A percentile compares a stretch with the other conserved stretches of the same genome.
phyloP scores from a whole-genome alignment of 164 flowering plant genomes.

The Houttuynia cordata region DNA sequence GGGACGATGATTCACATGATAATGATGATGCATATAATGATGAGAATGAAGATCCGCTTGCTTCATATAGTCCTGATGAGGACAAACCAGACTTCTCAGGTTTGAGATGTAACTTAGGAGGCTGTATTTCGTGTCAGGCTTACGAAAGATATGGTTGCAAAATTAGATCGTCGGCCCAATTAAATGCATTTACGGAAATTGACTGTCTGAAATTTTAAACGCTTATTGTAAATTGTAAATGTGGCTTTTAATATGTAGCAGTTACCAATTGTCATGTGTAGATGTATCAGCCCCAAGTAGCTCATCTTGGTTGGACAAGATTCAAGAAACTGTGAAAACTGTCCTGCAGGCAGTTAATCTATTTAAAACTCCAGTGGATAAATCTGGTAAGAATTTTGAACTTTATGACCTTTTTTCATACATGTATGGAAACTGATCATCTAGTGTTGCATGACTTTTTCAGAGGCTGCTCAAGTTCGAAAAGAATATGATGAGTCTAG shows the following conservation, averaged over 20 bases:
- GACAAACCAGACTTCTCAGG: conserved; percentile 62
- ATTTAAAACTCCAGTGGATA: conserved; percentile 66
- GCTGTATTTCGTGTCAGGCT: too few relatives aligned
- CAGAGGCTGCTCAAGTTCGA: conserved; percentile 76
- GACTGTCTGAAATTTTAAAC: too few relatives aligned
- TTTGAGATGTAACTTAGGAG: conserved; percentile 8
- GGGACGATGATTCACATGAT: conserved; percentile 27
- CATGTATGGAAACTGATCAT: not conserved
- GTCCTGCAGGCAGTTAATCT: conserved; percentile 60
- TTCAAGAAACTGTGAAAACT: conserved; percentile 56
- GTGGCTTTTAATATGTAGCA: not conserved
- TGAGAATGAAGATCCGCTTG: conserved; percentile 36
- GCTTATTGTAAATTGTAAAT: not conserved
- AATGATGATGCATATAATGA: conserved; percentile 34
- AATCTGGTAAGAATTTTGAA: conserved; percentile 33
- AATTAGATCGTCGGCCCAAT: too few relatives aligned
- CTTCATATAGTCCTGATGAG: conserved; percentile 34
- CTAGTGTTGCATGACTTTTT: conserved; percentile 7
- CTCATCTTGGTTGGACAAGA: conserved; percentile 84
- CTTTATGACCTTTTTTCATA: not conserved
- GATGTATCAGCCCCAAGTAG: conserved; percentile 30
- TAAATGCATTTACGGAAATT: too few relatives aligned
- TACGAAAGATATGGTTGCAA: too few relatives aligned
- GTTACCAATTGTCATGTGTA: conserved; percentile 4
- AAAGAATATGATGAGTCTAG: conserved; percentile 89